Base-by-base conservation (phyloP, 306 rosid genomes). In the Aeschynomene evenia region DNA sequence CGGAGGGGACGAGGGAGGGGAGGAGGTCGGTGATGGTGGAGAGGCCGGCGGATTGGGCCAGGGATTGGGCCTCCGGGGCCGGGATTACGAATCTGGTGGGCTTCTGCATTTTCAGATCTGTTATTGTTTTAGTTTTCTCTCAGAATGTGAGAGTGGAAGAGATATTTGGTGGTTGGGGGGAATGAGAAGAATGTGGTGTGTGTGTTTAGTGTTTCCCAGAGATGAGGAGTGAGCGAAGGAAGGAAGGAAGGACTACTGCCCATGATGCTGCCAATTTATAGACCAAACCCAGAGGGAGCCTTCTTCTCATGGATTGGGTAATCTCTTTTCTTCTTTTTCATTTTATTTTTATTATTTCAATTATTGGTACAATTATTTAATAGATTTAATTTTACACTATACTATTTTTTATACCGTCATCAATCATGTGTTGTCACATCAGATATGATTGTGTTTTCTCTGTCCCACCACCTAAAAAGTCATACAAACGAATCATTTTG, bases 1-100 rank as follows among this genome's bases (percentile, higher is more conserved):
- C 83, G 0, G 92, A 60, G 20, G 77, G 15, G 36, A 88, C 92
- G 4, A 94, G 77, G 37, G 85, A 79, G 0, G 88, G 90, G 14
- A 94, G 97, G 63, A 88, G 70, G 34, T 80, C 72, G 63, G 70
- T 53, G 42, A 77, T 28, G 54, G 89, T 26, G 54, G 86, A 21
- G 46, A 73, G 60, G 72, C 59, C 71, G 2, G 73, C 53, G 2
- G 75, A 59, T 64, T 80, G 50, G 36, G 83, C 84, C 91, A 82
- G 70, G 23, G 91, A 64, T 56, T 82, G 67, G 7, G 79, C 97
- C n/a, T 90, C 92, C 1, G 84, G 14, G 5, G 91, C 84, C 70
- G 83, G 63, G 49, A 94, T 94, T 15, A 88, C 82, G 73, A 94
- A 94, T 73, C 80, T 81, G 40, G 82, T 81, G 40, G 82, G 79